Evolutionary conservation across 2,329 filamentous ascomycete species (phyloP).

Genomic region (Immersiporthe knoxdaviesiana): DNA sequence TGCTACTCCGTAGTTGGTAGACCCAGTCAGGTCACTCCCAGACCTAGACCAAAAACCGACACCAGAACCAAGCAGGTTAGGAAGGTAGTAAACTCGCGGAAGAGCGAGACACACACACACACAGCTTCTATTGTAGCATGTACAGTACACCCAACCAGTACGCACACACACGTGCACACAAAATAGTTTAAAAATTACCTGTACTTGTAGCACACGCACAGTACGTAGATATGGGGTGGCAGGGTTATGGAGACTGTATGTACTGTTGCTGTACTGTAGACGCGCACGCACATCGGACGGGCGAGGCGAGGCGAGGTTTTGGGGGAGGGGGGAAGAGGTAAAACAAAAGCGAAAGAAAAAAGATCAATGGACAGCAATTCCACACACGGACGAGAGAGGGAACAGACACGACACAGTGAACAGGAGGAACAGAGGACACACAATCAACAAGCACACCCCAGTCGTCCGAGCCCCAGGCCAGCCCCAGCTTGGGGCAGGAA

Average conservation of each 20-base stretch:
- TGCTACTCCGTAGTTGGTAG: neutral
- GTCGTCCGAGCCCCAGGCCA: neutral
- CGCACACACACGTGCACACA: neutral
- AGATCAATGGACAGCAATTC: neutral
- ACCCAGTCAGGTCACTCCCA: constrained; percentile 16
- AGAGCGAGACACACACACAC: constrained; percentile 14
- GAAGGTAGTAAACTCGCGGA: constrained; percentile 27
- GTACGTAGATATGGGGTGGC: neutral
- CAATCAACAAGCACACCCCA: neutral
- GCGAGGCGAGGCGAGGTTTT: neutral
- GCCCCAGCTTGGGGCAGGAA: neutral
- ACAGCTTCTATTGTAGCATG: neutral
- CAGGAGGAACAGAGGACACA: neutral
- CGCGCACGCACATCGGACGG: neutral
- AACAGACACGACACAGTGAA: neutral
- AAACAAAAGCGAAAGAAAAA: neutral
- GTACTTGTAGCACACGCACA: neutral
- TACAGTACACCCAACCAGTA: neutral
- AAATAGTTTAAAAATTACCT: neutral
- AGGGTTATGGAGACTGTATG: neutral
- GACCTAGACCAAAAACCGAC: constrained; percentile 22
- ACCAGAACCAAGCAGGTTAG: constrained; percentile 27
- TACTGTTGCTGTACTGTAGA: neutral
- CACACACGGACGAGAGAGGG: neutral
- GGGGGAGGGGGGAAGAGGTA: neutral